Base-by-base conservation (phyloP, 306 rosid genomes). In the Erythrophleum fordii region DNA sequence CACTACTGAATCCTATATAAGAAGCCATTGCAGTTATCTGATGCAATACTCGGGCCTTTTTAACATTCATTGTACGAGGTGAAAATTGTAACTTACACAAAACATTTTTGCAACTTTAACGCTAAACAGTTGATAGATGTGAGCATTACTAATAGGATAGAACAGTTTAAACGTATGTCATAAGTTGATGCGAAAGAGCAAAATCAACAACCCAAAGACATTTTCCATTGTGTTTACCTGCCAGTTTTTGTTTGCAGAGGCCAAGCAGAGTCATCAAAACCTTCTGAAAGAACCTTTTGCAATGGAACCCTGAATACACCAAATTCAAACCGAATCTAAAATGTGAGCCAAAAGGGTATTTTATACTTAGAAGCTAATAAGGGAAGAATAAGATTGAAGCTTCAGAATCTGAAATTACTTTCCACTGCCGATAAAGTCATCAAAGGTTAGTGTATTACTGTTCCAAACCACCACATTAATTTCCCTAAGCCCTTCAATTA, bases 401-500 rank as follows among this genome's bases (percentile, higher is more conserved):
- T 35, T 72, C 3, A 35, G 41, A 82, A 44, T 16, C 14, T 34
- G 17, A 66, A 75, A 65, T 82, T 85, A 92, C 98, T 83, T 94
- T 79, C 93, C 97, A 58, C 83, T 87, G 71, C 97, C 98, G 71
- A 94, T 94, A 55, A 90, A 92, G 84, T 89, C 98, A 65, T 94
- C 98, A 31, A 34, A 85, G 48, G 89, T 44, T 86, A 92, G 29
- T 6, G 91, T 89, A 60, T 94, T 92, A 89, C 97, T 92, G 87
- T 94, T 94, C 98, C 98, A 92, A 73, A 94, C 98, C 14, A 72
- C 0, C 56, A 87, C 94, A 78, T 58, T 88, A 46, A 94, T 18
- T 65, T 88, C 97, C 67, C 94, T 90, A 45, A 94, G 94, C 7
- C 98, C 97, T 88, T 94, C 98, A 70, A 94, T 87, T 5, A 94